Conservation (phyloP, 805 yeast species). For the Saccharomycopsis selenospora region DNA sequence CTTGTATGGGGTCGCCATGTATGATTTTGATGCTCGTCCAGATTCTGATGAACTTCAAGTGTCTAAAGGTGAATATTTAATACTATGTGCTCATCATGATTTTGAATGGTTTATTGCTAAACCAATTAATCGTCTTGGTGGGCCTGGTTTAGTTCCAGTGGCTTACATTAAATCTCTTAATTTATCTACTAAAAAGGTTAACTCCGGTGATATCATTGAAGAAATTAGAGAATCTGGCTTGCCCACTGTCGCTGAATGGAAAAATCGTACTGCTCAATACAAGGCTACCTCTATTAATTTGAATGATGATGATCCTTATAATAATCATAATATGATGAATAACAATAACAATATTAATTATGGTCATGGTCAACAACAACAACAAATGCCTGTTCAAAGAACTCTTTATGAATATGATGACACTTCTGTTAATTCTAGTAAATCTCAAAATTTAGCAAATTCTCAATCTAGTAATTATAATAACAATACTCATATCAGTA, state of each 20-base stretch:
- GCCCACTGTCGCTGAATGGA: slow-evolving; percentile 97
- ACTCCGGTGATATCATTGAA: slow-evolving; percentile 45
- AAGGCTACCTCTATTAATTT: slow-evolving; percentile 82
- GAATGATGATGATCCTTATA: slow-evolving; percentile 35
- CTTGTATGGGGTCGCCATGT: slow-evolving; percentile 78
- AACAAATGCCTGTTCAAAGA: slow-evolving; percentile 2
- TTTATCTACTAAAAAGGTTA: slow-evolving; percentile 53
- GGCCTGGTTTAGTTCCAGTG: slow-evolving; percentile 94
- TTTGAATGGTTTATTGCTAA: slow-evolving; percentile 98
- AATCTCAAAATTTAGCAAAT: neutral
- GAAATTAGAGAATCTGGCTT: slow-evolving; percentile 61
- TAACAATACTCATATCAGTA: slow-evolving; percentile 11
- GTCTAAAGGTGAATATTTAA: slow-evolving; percentile 77
- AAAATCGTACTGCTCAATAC: slow-evolving; percentile 79
- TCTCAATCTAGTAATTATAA: slow-evolving; percentile 1
- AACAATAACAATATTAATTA: slow-evolving; percentile 8
- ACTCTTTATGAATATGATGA: slow-evolving; percentile 17
- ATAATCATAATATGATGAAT: slow-evolving; percentile 10
- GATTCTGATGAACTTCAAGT: slow-evolving; percentile 79
- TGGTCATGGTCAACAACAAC: slow-evolving; percentile 2
- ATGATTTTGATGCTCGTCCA: slow-evolving; percentile 77
- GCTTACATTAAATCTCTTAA: slow-evolving; percentile 83
- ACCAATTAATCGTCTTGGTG: slow-evolving; percentile 90
- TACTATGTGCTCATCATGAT: slow-evolving; percentile 93
- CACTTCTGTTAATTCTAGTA: neutral